Base-by-base conservation (phyloP, 176 grass and related monocot species). In the Juncus inflexus region DNA sequence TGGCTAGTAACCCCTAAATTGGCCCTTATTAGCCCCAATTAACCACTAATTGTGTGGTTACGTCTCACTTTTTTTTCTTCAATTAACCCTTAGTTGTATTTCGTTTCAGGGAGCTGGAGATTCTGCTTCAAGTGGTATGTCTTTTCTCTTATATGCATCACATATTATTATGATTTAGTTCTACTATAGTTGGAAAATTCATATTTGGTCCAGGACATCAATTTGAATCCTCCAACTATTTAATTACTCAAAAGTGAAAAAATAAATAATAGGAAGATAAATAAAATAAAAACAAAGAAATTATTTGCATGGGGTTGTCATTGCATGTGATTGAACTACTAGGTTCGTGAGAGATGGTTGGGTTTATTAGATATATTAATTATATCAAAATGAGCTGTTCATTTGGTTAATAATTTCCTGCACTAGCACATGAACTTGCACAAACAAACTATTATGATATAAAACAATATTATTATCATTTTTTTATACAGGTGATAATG, bases 21-120 rank as follows among this genome's bases (percentile, higher is more conserved):
- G 40, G 10, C 12, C 54, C 14, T 70, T 15, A 14, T 70, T 58
- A 37, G 45, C 28, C 67, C 56, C 40, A 58, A 35, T 58, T 71
- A 35, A 42, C 14, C 52, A 71, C 41, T 71, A 42, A 15, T 58
- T 16, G 12, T 57, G 35, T 37, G 56, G 19, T 40, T 9, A 70
- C 42, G 42, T 7, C 61, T 50, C 62, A 12, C 15, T 12, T 15
- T 28, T 15, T 47, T 28, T 66, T 19, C 11, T 5, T 6, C 39
- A 66, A 36, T 9, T 69, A 16, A 41, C 56, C 52, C 56, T 35
- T 15, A 71, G 42, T 43, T 39, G 55, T 57, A 38, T 35, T 60
- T 41, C 54, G 42, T 71, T 39, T 68, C 83, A 99, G 95, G 78
- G 80, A 69, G 55, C 38, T 64, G 92, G 71, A 83, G 77, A 87